A percentile compares a stretch with the other conserved stretches of the same genome.
phyloP scores from a whole-genome alignment of 140 eudicot genomes.

The Bidens hawaiensis region DNA sequence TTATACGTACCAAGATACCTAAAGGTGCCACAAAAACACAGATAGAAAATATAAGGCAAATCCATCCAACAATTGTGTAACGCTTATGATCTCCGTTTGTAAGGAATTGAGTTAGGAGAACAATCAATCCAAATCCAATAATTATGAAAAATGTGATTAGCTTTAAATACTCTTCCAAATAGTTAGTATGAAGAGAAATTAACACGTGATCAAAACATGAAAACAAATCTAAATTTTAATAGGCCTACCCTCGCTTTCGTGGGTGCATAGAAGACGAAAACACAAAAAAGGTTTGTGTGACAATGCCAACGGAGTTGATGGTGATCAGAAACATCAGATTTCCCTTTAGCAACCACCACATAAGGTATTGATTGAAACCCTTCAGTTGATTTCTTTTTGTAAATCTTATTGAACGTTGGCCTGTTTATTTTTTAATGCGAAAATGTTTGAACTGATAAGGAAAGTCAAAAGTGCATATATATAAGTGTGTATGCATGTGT shows the following conservation, averaged over 20 bases:
- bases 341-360: constrained; percentile 52
- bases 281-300: constrained; percentile 42
- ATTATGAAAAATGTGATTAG: constrained; percentile 44
- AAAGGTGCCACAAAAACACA: constrained; percentile 76
- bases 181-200: background rate
- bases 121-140: constrained; percentile 55
- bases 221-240: background rate
- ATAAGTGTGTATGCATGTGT: too few species aligned
- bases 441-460: background rate
- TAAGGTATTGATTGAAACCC: constrained; percentile 80
- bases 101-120: constrained; percentile 43
- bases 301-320: constrained; percentile 58
- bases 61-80: constrained; percentile 63
- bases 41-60: constrained; percentile 56
- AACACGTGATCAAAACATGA: background rate
- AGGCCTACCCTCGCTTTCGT: constrained; percentile 42
- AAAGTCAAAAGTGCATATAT: too few species aligned
- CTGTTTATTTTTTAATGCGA: constrained; percentile 25
- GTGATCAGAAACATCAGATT: constrained; percentile 62
- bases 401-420: constrained; percentile 67
- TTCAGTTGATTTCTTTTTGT: constrained; percentile 70
- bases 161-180: constrained; percentile 25
- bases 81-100: constrained; percentile 35
- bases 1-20: constrained; percentile 51
- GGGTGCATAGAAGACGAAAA: constrained; percentile 58